These are phyloP conservation scores for Ottelia alismoides DNA, from an alignment of 106 monocot genomes.

Conservation along the genomic window DNA sequence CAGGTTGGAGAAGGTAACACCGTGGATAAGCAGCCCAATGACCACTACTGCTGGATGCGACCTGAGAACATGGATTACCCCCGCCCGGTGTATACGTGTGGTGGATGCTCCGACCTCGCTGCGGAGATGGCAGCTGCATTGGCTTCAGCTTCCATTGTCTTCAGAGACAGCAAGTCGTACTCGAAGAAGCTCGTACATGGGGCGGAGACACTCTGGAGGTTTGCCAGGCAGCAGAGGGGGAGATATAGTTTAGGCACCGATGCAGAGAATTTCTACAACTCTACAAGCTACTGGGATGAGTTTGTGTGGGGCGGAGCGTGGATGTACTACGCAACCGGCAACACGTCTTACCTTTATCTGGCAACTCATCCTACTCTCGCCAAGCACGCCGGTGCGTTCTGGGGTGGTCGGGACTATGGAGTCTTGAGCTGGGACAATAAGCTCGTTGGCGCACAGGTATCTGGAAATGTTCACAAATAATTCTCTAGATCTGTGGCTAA, in stretches of 20 bases:
- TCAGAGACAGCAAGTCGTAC: conserved; percentile 76
- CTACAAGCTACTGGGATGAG: conserved; percentile 67
- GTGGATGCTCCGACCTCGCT: conserved; percentile 75
- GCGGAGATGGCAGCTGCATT: conserved; percentile 82
- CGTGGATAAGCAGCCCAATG: conserved; percentile 36
- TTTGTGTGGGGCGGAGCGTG: conserved; percentile 86
- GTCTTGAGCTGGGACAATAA: conserved; percentile 96
- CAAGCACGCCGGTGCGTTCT: conserved; percentile 79
- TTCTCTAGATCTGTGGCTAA: too few species aligned
- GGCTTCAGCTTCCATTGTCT: conserved; percentile 78
- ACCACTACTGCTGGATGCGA: conserved; percentile 89
- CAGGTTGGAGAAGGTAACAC: conserved; percentile 66
- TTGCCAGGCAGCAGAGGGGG: conserved; percentile 29
- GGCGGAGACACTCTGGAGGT: conserved; percentile 55
- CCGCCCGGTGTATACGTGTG: conserved; percentile 54
- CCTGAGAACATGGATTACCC: conserved; percentile 85
- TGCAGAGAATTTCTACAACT: conserved; percentile 22
- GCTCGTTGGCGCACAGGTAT: conserved; percentile 88
- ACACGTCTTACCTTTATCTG: conserved; percentile 50
- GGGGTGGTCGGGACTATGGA: conserved; percentile 85
- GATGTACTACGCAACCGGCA: conserved; percentile 85
- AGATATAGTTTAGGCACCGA: conserved; percentile 14
- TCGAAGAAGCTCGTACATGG: conserved; percentile 91
- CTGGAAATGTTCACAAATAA: too few species aligned
- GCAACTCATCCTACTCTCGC: conserved; percentile 62